Evolutionary conservation across 2,329 filamentous ascomycete species (phyloP), one percentile per base, ranked within the genome.

Genomic region (Cladosporium phlei): DNA sequence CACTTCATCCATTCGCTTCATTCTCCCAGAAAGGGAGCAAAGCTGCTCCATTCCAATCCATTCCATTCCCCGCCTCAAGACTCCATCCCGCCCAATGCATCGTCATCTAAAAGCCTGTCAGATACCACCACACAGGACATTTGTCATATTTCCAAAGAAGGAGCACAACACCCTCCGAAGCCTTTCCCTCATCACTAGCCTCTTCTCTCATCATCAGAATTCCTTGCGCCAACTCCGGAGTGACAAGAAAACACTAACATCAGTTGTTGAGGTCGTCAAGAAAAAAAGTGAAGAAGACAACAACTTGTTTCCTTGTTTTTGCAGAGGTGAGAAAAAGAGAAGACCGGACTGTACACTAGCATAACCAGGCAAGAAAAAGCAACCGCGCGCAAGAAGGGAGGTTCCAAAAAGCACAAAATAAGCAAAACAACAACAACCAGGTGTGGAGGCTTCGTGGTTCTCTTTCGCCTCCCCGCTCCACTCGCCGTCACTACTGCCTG

Each of bases 321-420:
- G n/a, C n/a, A n/a, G n/a, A n/a, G n/a, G n/a, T n/a, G n/a, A n/a
- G n/a, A n/a, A n/a, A n/a, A n/a, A n/a, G n/a, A n/a, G n/a, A n/a
- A n/a, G n/a, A n/a, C n/a, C n/a, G n/a, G n/a, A 39, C 37, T 39
- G 37, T 39, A 39, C 37, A 39, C 37, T 29, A 39, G 25, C 37
- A 27, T 22, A 20, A 39, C 14, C 35, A 24, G 37, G n/a, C 24
- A 39, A 21, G 25, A 29, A 11, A 39, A 22, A 17, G 17, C 33
- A 21, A 14, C 17, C 33, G 20, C 33, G 19, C 33, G 21, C 33
- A 24, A 12, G 21, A 20, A 37, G 12, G 8, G 20, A 37, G 3
- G 7, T 17, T 27, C 7, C 3, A 27, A 35, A 39, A 17, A 39
- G 24, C 37, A 39, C 8, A 14, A 38, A n/a, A 12, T 16, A 38